Conservation (phyloP, 768 basidiomycete genomes). For the Tephrocybe sp. region DNA sequence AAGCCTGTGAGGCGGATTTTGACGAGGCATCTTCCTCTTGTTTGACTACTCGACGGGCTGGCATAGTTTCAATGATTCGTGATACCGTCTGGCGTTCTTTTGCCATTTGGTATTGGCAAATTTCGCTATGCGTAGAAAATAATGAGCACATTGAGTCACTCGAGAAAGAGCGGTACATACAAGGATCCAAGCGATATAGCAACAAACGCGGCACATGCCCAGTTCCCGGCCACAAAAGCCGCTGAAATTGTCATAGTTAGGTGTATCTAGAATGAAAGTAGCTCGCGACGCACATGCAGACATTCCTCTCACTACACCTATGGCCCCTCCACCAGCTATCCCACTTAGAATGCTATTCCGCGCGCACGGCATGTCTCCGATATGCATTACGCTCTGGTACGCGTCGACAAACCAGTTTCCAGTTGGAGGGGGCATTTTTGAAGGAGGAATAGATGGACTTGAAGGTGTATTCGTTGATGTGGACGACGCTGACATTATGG, state of each 20-base stretch:
- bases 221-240: slow-evolving; percentile 67
- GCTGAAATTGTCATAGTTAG: too few relatives aligned
- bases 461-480: slow-evolving; percentile 7
- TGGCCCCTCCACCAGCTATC: slow-evolving; percentile 75
- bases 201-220: slow-evolving; percentile 76
- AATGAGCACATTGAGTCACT: slow-evolving; percentile 3
- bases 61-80: slow-evolving; percentile 59
- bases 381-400: slow-evolving; percentile 52
- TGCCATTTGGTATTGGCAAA: slow-evolving; percentile 56
- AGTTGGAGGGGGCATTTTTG: slow-evolving; percentile 35
- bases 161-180: slow-evolving; percentile 37
- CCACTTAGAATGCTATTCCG: slow-evolving; percentile 72
- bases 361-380: slow-evolving; percentile 74
- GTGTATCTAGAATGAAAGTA: too few relatives aligned
- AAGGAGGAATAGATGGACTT: slow-evolving; percentile 27
- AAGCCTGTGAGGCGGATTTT: slow-evolving; percentile 4
- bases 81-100: slow-evolving; percentile 55
- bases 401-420: slow-evolving; percentile 36
- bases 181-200: slow-evolving; percentile 67
- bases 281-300: slow-evolving; percentile 48
- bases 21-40: slow-evolving; percentile 24
- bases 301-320: slow-evolving; percentile 72
- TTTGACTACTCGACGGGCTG: slow-evolving; percentile 51
- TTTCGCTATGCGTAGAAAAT: slow-evolving; percentile 41
- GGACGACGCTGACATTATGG: background rate